Evolutionary conservation across 1,284 basidiomycete genomes (phyloP), one percentile per base, ranked within the genome.

Genomic region (Stereum hirsutum): DNA sequence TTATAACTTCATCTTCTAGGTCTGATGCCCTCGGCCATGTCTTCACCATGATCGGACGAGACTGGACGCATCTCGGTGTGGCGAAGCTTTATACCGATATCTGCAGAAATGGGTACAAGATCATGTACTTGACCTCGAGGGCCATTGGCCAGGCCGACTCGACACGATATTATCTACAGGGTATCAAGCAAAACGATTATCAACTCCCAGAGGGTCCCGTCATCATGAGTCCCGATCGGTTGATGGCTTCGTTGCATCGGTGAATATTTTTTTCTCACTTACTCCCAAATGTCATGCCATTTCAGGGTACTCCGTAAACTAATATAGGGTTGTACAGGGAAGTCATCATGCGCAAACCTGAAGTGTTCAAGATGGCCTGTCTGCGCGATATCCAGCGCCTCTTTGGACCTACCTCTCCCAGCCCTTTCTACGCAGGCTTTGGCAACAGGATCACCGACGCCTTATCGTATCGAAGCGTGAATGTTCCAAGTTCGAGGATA

Each of bases 351-450:
- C 83, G 94, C 30, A 98, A 99, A 65, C 96, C 96, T 0, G 96
- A 99, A 60, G 80, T 99, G 24, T 99, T 99, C 77, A 99, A 99
- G 71, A 99, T 99, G 96, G 95, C 96, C 2, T 98, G 94, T 64
- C 66, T 99, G 50, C 75, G 94, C 30, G 96, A 99, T 63, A 97
- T 99, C 45, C 91, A 93, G 54, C 75, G 93, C 23, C 64, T 99
- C 6, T 99, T 98, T 58, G 89, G 89, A 6, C 74, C 78, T 20
- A 70, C 73, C 25, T 64, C 73, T 6, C 72, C 76, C 46, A 82
- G 81, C 47, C 88, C 90, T 0, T 99, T 99, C 66, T 99, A 95
- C 59, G 91, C 94, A 35, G 96, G 96, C 2, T 99, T 99, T 60
- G 96, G 96, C 3, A 99, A 99, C 59, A 78, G 96, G 10, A 98